Evolutionary conservation across 176 grass and related monocot genomes (phyloP).

Genomic region (Carex myosuroides): DNA sequence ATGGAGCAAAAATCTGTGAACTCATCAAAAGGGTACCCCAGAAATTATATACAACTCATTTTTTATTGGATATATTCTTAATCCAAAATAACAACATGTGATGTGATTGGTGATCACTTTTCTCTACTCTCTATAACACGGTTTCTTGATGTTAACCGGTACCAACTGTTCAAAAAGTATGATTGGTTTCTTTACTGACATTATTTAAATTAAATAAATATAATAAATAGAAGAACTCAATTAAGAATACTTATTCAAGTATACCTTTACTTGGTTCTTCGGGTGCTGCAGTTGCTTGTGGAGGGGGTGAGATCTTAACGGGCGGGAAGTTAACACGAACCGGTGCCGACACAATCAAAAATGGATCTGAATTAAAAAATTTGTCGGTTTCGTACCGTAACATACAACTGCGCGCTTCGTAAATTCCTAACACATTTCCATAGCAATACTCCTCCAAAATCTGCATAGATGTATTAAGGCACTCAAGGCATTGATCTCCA

Average conservation of each 20-base stretch:
- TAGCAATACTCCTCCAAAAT: background rate
- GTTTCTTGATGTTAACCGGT: background rate
- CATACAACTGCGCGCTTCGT: background rate
- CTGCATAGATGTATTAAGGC: background rate
- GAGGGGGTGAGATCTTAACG: background rate
- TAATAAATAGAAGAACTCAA: background rate
- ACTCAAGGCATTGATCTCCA: slow-evolving; percentile 1
- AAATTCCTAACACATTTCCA: background rate
- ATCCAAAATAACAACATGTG: background rate
- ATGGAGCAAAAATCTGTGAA: background rate
- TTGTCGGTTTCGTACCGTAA: slow-evolving; percentile 3
- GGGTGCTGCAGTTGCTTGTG: background rate
- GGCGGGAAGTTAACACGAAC: background rate
- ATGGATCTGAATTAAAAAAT: slow-evolving; percentile 1
- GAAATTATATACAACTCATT: background rate
- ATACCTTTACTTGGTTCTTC: background rate
- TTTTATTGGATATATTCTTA: background rate
- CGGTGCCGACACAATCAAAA: background rate
- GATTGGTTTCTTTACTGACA: background rate
- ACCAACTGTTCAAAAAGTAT: background rate
- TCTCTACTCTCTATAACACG: background rate
- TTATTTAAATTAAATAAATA: background rate
- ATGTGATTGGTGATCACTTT: background rate
- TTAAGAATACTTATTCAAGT: background rate
- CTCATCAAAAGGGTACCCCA: background rate